A percentile compares a stretch with the other conserved stretches of the same genome.
phyloP scores from a whole-genome alignment of 75 land plant genomes.

The Selaginella moellendorffii region DNA sequence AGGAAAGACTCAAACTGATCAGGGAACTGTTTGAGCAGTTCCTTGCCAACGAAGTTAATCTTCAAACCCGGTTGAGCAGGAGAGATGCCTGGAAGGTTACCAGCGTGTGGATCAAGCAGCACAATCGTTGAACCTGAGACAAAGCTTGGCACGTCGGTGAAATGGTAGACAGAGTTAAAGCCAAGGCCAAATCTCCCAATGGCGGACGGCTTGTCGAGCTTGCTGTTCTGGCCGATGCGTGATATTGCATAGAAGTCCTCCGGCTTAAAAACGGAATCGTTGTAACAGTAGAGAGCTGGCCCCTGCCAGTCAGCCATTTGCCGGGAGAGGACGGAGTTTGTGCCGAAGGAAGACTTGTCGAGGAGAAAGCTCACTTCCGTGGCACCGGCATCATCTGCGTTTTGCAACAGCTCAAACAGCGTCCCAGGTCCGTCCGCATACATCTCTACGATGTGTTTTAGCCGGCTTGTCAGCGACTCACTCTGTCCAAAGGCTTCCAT shows the following conservation, averaged over 20 bases:
- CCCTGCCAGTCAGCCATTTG: constrained; percentile 99
- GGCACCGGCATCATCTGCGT: constrained; percentile 97
- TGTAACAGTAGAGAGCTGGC: constrained; percentile 82
- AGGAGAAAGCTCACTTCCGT: constrained; percentile 75
- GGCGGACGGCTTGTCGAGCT: constrained; percentile 84
- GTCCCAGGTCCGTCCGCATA: constrained; percentile 96
- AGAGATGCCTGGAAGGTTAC: constrained; percentile 80
- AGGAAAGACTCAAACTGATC: constrained; percentile 81
- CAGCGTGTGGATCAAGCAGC: constrained; percentile 95
- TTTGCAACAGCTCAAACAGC: constrained; percentile 86
- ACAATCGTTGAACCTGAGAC: constrained; percentile 90
- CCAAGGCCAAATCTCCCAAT: constrained; percentile 97
- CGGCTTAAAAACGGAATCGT: constrained; percentile 72
- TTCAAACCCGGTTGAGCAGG: constrained; percentile 84
- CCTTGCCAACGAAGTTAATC: constrained; percentile 69
- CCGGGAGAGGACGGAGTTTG: constrained; percentile 82
- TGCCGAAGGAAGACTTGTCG: constrained; percentile 81
- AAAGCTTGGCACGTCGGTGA: constrained; percentile 85
- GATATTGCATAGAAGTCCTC: constrained; percentile 91
- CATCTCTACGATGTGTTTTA: constrained; percentile 94
- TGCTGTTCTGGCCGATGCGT: constrained; percentile 96
- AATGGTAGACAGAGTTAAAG: constrained; percentile 94
- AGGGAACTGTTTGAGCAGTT: constrained; percentile 74
- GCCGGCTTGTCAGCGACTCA: constrained; percentile 81
- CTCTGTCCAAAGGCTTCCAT: constrained; percentile 98